These are phyloP conservation scores for Beauveria sp. DNA, from an alignment of 2,329 filamentous ascomycete genomes.

Conservation along the genomic window DNA sequence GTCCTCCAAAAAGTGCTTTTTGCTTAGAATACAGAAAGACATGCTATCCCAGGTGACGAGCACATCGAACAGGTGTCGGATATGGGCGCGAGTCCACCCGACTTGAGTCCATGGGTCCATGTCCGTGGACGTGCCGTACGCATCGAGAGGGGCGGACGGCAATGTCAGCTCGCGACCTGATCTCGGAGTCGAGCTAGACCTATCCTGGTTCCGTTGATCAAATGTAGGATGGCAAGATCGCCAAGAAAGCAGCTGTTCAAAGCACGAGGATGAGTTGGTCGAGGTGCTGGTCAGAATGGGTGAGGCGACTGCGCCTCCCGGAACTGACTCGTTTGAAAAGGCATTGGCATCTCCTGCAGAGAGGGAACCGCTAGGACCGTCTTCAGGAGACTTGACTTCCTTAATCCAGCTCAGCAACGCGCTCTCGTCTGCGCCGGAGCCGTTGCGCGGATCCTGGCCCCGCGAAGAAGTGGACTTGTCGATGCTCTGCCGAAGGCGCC, in stretches of 20 bases:
- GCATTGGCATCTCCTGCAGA: neutral
- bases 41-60: constrained; percentile 12
- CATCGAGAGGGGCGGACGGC: constrained; percentile 1
- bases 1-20: constrained; percentile 23
- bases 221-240: neutral
- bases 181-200: neutral
- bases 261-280: neutral
- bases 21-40: constrained; percentile 14
- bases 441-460: neutral
- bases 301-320: neutral
- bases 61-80: constrained; percentile 10
- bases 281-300: neutral
- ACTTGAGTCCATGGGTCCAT: constrained; percentile 1
- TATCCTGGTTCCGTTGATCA: neutral
- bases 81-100: constrained; percentile 9
- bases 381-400: neutral
- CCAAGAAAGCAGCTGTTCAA: constrained; percentile 6
- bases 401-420: neutral
- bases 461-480: neutral
- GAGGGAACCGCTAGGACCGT: neutral
- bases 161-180: neutral
- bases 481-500: constrained; percentile 14
- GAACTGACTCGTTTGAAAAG: neutral
- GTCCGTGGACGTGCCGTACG: neutral
- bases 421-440: neutral